Base-by-base conservation (phyloP, 2,329 filamentous ascomycete genomes). In the Plectosphaerella cucumerina region DNA sequence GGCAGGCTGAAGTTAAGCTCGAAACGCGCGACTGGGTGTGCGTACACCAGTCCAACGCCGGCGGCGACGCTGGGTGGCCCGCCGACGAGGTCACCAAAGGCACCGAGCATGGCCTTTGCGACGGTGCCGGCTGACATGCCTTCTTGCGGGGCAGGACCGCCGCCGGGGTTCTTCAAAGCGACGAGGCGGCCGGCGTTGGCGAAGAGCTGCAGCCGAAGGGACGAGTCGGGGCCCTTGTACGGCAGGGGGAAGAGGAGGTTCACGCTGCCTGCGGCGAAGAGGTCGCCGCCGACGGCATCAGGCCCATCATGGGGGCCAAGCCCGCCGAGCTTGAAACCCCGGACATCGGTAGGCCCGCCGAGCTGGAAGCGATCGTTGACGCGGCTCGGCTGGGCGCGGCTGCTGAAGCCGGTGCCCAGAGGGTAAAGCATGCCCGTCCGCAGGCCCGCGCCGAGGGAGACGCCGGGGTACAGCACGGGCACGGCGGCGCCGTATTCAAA, bases 1-100 rank as follows among this genome's bases (percentile, higher is more conserved):
- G 94, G 94, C 58, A 99, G 69, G 60, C 89, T 91, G 66, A 99
- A 96, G 70, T 99, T 99, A 59, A 99, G 76, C 74, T 99, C 94
- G 57, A 99, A 97, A 50, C 94, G 77, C 11, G 94, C 94, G 18
- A 93, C 87, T 0, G 92, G 92, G 63, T 97, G 93, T 4, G 92
- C 94, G 66, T 99, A 99, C 1, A 99, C 92, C 20, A 99, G 73
- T 1, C 94, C 94, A 12, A 97, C 72, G 22, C 94, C 94, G 2
- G 90, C 93, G 2, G 93, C 87, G 33, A 91, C 76, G 65, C 90
- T 97, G 0, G 94, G 94, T 23, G 91, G 69, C 4, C 89, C 90
- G 49, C 85, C 87, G 18, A 78, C 74, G 15, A 97, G 71, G 54
- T 93, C 86, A 5, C 75, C 76, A 12, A 96, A 63, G 0, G 92